phyloP scores from a whole-genome alignment of 257 asterid species.

The Nemophila menziesii region DNA sequence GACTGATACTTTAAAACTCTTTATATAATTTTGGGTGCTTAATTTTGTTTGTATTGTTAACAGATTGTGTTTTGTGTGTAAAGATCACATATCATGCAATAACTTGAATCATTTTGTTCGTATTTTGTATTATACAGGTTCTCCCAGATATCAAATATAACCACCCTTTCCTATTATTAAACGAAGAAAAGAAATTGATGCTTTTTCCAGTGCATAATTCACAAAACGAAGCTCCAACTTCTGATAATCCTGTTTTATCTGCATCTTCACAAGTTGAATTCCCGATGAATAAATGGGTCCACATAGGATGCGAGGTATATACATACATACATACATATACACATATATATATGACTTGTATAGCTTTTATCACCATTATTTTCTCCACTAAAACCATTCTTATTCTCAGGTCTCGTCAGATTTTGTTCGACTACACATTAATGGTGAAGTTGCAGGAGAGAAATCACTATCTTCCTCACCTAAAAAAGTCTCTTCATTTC shows the following conservation, averaged over 20 bases:
- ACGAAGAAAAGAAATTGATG: slow-evolving; percentile 40
- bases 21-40: not conserved
- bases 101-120: not conserved
- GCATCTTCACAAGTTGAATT: slow-evolving; percentile 37
- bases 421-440: slow-evolving; percentile 44
- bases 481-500: slow-evolving; percentile 25
- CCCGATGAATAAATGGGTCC: slow-evolving; percentile 71
- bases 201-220: slow-evolving; percentile 43
- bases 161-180: slow-evolving; percentile 63
- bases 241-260: slow-evolving; percentile 22
- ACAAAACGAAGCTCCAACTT: slow-evolving; percentile 37
- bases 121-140: slow-evolving; percentile 34
- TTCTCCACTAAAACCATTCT: not conserved
- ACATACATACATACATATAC: not conserved
- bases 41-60: not conserved
- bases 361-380: not conserved
- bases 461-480: slow-evolving; percentile 30
- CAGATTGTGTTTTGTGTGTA: no score
- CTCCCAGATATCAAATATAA: slow-evolving; percentile 25
- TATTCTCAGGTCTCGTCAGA: slow-evolving; percentile 37
- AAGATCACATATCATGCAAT: no score
- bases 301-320: slow-evolving; percentile 82
- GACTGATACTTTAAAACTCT: no score
- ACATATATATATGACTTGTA: not conserved
- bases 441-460: slow-evolving; percentile 61